Evolutionary conservation across 2,329 filamentous ascomycete genomes (phyloP), one percentile per base, ranked within the genome.

Genomic region (Colletotrichum euphorbiae): DNA sequence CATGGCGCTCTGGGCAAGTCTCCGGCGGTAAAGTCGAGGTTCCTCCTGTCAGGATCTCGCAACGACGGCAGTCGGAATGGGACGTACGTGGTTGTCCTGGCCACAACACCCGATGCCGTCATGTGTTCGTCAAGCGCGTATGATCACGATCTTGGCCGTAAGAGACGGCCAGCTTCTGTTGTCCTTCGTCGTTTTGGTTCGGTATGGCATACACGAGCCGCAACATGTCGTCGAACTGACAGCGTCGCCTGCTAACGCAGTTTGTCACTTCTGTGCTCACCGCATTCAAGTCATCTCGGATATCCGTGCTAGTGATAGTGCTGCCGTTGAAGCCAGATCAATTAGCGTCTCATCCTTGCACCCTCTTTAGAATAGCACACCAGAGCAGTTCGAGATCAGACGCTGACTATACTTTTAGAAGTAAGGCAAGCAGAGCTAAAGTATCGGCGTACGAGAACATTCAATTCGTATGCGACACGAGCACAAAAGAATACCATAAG

Each of bases 91-190:
- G 65, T 19, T 46, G 46, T 19, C 65, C 61, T 33, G 12, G 61
- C 31, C 61, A 54, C 61, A 36, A 60, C 24, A 38, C 51, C 63
- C 50, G 36, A 40, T 64, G 65, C 19, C 40, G 19, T 42, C 61
- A 65, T 68, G 61, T 68, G 65, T 54, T 45, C 31, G 46, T 59
- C 45, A 65, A 58, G 61, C 46, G 54, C 61, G 65, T 65, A 48
- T 59, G 43, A 40, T 56, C 17, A 19, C 36, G 2, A 13, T 57
- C n/a, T 31, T 38, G 38, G 19, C 33, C 45, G 12, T 48, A 48
- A 4, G 36, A 33, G 8, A 57, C 46, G 19, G 46, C 6, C 17
- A 48, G 19, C 62, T 36, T 28, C 33, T 11, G 31, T 19, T 61
- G 11, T 19, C 11, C 19, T 38, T 60, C 28, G 46, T 60, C 48